phyloP scores from a whole-genome alignment of 129 eudicot genomes.

The Artemisia annua region DNA sequence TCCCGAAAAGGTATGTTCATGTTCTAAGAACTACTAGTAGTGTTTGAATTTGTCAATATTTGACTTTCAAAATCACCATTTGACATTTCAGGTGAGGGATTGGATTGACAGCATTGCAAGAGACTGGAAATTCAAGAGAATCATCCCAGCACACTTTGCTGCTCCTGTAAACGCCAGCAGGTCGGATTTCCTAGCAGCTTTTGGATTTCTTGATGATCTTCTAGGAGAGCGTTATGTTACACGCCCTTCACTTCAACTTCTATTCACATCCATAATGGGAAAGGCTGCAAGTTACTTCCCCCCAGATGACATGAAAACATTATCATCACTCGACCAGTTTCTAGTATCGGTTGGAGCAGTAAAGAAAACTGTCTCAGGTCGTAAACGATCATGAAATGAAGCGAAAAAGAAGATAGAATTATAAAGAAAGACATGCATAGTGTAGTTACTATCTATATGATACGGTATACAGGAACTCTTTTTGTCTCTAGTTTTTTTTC shows the following conservation, averaged over 20 bases:
- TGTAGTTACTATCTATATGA: conserved; percentile 23
- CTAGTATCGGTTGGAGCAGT: conserved; percentile 97
- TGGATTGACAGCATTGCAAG: conserved; percentile 85
- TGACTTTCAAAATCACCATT: conserved; percentile 19
- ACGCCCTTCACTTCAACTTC: conserved; percentile 79
- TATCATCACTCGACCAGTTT: conserved; percentile 93
- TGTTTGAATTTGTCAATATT: neutral
- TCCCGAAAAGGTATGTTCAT: conserved; percentile 83
- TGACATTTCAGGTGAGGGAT: conserved; percentile 72
- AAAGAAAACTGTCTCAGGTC: conserved; percentile 94
- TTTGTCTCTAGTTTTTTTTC: neutral
- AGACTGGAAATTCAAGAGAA: conserved; percentile 94
- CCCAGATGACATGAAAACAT: conserved; percentile 97
- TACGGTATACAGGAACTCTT: conserved; percentile 22
- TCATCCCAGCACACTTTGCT: conserved; percentile 94
- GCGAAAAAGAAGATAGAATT: conserved; percentile 21
- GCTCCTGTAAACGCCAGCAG: conserved; percentile 92
- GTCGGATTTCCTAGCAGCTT: conserved; percentile 91
- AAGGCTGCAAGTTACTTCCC: conserved; percentile 94
- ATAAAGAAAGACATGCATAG: conserved; percentile 14
- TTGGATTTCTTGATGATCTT: conserved; percentile 91
- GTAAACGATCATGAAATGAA: conserved; percentile 43
- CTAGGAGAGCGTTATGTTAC: conserved; percentile 84
- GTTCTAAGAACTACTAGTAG: neutral
- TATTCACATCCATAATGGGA: conserved; percentile 83